A percentile compares a stretch with the other conserved stretches of the same genome.
These are phyloP conservation scores for Typha latifolia DNA, from an alignment of 176 grass and related monocot species.

Conservation along the genomic window DNA sequence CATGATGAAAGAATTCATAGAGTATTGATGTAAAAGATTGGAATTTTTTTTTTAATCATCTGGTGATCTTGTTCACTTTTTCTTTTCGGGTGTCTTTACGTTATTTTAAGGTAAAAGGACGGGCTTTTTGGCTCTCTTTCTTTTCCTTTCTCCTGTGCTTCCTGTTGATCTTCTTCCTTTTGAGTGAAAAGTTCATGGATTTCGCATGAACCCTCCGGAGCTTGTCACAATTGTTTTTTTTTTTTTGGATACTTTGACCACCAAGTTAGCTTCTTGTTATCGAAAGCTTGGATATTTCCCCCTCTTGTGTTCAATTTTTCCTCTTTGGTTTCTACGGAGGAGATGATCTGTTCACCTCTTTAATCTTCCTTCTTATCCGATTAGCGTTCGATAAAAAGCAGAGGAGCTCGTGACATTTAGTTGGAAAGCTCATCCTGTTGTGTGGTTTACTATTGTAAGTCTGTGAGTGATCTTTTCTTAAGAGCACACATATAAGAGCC, in stretches of 20 bases:
- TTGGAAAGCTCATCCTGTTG: constrained; percentile 31
- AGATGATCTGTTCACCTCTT: constrained; percentile 25
- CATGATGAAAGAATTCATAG: constrained; percentile 16
- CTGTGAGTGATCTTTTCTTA: constrained; percentile 17
- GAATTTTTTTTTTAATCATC: not conserved
- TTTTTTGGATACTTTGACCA: not conserved
- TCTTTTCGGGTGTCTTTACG: not conserved
- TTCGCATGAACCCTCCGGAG: constrained; percentile 17
- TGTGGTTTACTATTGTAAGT: constrained; percentile 9
- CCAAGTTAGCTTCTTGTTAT: not conserved
- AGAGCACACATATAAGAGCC: not conserved
- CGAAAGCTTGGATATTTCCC: constrained; percentile 16
- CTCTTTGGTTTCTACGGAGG: constrained; percentile 13
- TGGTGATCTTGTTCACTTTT: not conserved
- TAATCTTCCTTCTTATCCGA: constrained; percentile 38
- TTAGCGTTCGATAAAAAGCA: constrained; percentile 23
- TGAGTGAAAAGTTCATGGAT: constrained; percentile 24
- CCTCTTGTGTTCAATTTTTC: too few species aligned
- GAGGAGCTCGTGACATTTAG: constrained; percentile 69
- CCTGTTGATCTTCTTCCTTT: not conserved
- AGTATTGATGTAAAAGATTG: constrained; percentile 13
- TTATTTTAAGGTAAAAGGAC: not conserved
- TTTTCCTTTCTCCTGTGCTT: not conserved
- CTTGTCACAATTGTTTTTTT: not conserved
- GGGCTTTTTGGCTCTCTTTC: constrained; percentile 8